Base-by-base conservation (phyloP, 306 rosid genomes). In the Malus asiatica region DNA sequence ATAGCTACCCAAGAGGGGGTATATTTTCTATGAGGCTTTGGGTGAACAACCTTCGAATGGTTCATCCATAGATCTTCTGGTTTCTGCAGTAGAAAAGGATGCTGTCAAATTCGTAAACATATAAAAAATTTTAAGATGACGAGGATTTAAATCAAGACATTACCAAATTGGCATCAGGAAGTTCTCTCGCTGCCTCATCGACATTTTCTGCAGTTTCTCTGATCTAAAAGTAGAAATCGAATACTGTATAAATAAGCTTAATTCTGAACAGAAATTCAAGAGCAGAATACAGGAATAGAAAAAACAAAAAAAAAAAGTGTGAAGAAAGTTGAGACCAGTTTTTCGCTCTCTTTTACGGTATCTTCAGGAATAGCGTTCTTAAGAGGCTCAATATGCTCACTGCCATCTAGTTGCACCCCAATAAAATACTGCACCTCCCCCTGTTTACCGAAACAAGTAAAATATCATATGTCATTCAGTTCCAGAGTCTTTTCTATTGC, bases 341-440 rank as follows among this genome's bases (percentile, higher is more conserved):
- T 87, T 88, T 85, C 97, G 38, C 99, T 88, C 62, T 88, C 97
- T 83, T 78, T 82, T 52, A 90, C 97, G 18, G 89, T 76, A 29
- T 76, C 84, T 74, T 89, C 91, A 16, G 92, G 81, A 40, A 95
- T 90, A 82, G 90, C 74, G 71, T 90, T 90, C 62, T 72, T 78
- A 77, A 90, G 93, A 61, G 99, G 97, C 84, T 95, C 97, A 69
- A 95, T 89, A 45, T 90, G 97, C 78, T 90, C 97, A 84, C 99
- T 95, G 11, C 99, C 99, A 79, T 95, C 99, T 30, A 95, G 95
- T 83, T 95, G 99, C 69, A 95, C 99, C 77, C 99, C 99, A 82
- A 92, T 92, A 73, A 95, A 95, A 73, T 95, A 95, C 70, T 95
- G 99, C 11, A 95, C 99, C 86, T 92, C 97, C 77, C 97, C 99